Evolutionary conservation across 208 protist species (phyloP).

Genomic region (Leishmania turanica): DNA sequence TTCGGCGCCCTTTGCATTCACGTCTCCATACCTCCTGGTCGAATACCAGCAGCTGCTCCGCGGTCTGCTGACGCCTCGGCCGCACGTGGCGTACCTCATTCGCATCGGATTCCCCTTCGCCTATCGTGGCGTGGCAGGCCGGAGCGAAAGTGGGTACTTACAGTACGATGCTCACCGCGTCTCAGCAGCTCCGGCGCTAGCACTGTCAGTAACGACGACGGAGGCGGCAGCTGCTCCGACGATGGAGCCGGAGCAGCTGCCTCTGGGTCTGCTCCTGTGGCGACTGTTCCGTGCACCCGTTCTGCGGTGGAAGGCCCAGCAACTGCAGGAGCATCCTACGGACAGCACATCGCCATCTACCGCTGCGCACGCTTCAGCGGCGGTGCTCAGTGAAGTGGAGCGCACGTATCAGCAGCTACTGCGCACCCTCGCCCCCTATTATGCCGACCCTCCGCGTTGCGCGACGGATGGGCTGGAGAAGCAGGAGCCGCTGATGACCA

Average conservation of each 20-base stretch:
- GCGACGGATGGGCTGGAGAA: slow-evolving; percentile 24
- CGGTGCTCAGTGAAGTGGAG: slow-evolving; percentile 7
- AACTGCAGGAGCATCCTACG: background rate
- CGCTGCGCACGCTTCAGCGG: background rate
- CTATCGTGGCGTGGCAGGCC: slow-evolving; percentile 20
- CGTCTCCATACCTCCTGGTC: slow-evolving; percentile 33
- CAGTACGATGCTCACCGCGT: slow-evolving; percentile 36
- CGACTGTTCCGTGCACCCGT: slow-evolving; percentile 38
- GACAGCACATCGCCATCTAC: background rate
- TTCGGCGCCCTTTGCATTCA: slow-evolving; percentile 8
- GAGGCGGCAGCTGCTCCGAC: background rate
- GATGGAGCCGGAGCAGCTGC: slow-evolving; percentile 21
- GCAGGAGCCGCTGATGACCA: slow-evolving; percentile 28
- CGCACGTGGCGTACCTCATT: slow-evolving; percentile 35
- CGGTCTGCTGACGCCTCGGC: slow-evolving; percentile 21
- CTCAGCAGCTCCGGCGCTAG: slow-evolving; percentile 24
- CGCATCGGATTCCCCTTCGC: slow-evolving; percentile 36
- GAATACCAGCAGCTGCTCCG: slow-evolving; percentile 49
- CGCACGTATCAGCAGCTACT: slow-evolving; percentile 27
- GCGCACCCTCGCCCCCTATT: slow-evolving; percentile 27
- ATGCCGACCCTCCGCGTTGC: slow-evolving; percentile 28
- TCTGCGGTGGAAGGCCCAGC: slow-evolving; percentile 25
- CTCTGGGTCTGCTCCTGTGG: slow-evolving; percentile 53
- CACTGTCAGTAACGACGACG: background rate
- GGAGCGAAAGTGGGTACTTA: slow-evolving; percentile 13